Percentiles rank a stretch among this genome's conserved stretches.
These are phyloP conservation scores for Fomitiporia mediterranea DNA, from an alignment of 1,284 basidiomycete genomes.

Conservation along the genomic window DNA sequence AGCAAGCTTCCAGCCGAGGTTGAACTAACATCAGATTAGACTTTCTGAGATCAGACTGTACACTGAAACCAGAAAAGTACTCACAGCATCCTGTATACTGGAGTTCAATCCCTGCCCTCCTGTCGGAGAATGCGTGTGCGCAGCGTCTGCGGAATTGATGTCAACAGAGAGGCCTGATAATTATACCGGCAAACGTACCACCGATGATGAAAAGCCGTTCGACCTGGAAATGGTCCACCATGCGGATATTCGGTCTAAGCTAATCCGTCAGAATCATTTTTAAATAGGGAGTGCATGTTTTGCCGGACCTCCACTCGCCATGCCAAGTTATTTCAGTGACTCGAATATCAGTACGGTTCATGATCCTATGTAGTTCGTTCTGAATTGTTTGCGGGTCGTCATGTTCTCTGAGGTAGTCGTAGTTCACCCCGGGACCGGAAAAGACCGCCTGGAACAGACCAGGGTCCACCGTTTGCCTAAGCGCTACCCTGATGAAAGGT, in stretches of 20 bases:
- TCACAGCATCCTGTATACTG: conserved; percentile 36
- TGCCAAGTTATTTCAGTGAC: not conserved
- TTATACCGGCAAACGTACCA: conserved; percentile 26
- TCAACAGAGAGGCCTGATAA: not conserved
- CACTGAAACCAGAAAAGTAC: conserved; percentile 12
- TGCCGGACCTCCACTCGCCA: not conserved
- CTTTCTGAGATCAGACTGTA: not conserved
- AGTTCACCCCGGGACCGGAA: too few relatives aligned
- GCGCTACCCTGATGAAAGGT: conserved; percentile 22
- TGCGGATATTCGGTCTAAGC: conserved; percentile 36
- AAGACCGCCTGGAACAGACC: too few relatives aligned
- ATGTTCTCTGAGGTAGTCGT: not conserved
- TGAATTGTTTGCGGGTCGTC: too few relatives aligned
- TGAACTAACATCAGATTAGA: conserved; percentile 28
- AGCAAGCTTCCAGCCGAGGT: conserved; percentile 40
- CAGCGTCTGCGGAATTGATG: conserved; percentile 32
- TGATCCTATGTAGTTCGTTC: too few relatives aligned
- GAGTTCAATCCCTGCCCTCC: conserved; percentile 45
- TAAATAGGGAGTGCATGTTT: not conserved
- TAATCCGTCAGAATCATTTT: conserved; percentile 29
- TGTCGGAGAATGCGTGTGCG: conserved; percentile 40
- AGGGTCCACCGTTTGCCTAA: conserved; percentile 28
- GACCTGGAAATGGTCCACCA: conserved; percentile 33
- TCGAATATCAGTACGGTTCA: too few relatives aligned
- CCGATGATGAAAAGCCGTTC: conserved; percentile 36